These are phyloP conservation scores for Fusarium cyanostomum DNA, from an alignment of 2,329 filamentous ascomycete species.

Conservation along the genomic window DNA sequence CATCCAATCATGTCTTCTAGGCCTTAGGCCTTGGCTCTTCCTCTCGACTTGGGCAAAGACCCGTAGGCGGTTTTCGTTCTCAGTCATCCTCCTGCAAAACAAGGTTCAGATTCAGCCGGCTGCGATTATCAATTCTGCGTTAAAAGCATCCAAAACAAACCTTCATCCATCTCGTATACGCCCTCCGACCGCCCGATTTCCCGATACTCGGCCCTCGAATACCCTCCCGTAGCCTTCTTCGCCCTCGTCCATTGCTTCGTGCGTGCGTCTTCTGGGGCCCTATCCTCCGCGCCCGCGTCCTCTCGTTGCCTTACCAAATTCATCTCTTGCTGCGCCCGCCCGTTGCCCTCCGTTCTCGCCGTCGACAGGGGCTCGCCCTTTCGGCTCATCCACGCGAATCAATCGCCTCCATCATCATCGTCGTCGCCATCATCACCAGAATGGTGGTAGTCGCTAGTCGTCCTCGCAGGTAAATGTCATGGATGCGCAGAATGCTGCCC, in stretches of 20 bases:
- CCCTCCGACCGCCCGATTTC: slow-evolving; percentile 18
- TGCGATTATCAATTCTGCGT: slow-evolving; percentile 23
- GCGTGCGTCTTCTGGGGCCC: slow-evolving; percentile 7
- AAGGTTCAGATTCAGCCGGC: slow-evolving; percentile 36
- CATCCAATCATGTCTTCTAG: slow-evolving; percentile 37
- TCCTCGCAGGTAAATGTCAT: slow-evolving; percentile 69
- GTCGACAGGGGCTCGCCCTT: slow-evolving; percentile 28
- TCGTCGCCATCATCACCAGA: slow-evolving; percentile 54
- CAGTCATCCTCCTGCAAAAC: slow-evolving; percentile 35
- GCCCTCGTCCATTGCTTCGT: slow-evolving; percentile 10
- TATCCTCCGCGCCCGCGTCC: slow-evolving; percentile 22
- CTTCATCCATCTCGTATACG: slow-evolving; percentile 29
- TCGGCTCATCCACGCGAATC: slow-evolving; percentile 38
- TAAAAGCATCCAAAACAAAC: slow-evolving; percentile 27
- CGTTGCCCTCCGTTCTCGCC: slow-evolving; percentile 13
- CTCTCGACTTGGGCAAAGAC: slow-evolving; percentile 34
- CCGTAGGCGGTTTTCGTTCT: slow-evolving; percentile 28
- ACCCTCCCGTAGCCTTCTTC: slow-evolving; percentile 18
- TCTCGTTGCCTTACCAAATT: slow-evolving; percentile 12
- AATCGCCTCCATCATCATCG: slow-evolving; percentile 38
- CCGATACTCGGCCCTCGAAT: slow-evolving; percentile 18
- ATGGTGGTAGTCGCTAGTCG: slow-evolving; percentile 65
- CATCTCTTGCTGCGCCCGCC: slow-evolving; percentile 23
- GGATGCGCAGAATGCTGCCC: slow-evolving; percentile 74
- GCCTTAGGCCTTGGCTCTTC: slow-evolving; percentile 26